Evolutionary conservation across 164 flowering plant genomes (phyloP).

Genomic region (Magnolia officinalis): DNA sequence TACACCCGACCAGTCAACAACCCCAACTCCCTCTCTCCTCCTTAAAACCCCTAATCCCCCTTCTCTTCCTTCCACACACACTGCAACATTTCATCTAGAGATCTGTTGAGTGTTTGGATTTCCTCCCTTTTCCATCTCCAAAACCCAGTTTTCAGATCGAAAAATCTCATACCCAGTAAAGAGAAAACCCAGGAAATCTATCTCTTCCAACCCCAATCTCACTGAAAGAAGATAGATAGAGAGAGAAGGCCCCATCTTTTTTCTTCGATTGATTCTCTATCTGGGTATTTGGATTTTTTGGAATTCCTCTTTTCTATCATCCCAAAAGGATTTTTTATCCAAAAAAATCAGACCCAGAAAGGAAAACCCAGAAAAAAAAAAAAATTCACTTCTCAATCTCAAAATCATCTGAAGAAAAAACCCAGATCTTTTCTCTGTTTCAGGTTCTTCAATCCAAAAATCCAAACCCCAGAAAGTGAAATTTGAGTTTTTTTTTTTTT

Average conservation of each 20-base stretch:
- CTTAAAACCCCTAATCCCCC: background rate
- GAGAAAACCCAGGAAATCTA: background rate
- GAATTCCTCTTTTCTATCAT: no score
- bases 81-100: background rate
- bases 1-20: constrained; percentile 10
- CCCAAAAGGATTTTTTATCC: no score
- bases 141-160: background rate
- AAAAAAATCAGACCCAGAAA: no score
- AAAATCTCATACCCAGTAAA: background rate
- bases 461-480: background rate
- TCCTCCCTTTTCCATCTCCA: background rate
- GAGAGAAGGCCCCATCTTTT: no score
- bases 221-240: no score
- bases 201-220: no score
- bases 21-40: constrained; percentile 1
- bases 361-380: background rate
- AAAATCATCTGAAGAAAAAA: background rate
- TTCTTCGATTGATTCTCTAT: no score
- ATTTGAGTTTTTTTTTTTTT: background rate
- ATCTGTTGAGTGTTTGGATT: background rate
- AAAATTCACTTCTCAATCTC: background rate
- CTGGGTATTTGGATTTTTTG: no score
- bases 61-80: background rate
- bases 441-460: background rate
- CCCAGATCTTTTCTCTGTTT: background rate